Evolutionary conservation across 2,329 filamentous ascomycete species (phyloP), one percentile per base, ranked within the genome.

Genomic region (Aspergillus terreus): DNA sequence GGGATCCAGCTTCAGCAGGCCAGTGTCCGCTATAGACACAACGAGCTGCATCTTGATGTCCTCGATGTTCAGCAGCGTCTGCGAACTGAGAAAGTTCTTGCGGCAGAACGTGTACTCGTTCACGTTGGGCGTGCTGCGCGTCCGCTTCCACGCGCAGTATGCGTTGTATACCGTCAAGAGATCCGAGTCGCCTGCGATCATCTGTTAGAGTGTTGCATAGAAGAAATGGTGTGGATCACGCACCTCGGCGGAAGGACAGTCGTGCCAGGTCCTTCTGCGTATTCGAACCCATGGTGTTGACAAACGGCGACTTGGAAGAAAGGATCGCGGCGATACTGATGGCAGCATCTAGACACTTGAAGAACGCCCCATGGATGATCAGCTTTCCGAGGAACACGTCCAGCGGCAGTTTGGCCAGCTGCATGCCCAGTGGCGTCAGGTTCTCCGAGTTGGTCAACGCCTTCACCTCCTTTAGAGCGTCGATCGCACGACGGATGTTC

Each of bases 331-430:
- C 94, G 50, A 95, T 88, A 2, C 92, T 97, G 47, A 97, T 82
- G 14, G 89, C 84, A 68, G 92, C 92, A 71, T 99, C 94, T 3
- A 97, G 79, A 63, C 92, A 97, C 63, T 87, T 87, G 75, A 96
- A 96, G 36, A 95, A 84, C 4, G 85, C 84, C 0, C 91, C 90
- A 33, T 95, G 81, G 4, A 99, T 79, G 43, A 96, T 90, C 35
- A 99, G 81, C 69, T 99, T 99, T 15, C 92, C 92, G 1, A 99
- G 79, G 69, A 96, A 95, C 10, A 96, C 92, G 66, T 99, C 94
- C 2, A 99, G 76, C 1, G 94, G 94, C 6, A 99, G 72, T 55
- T 90, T 88, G 1, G 94, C 92, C 27, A 99, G 80, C 66, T 96
- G 92, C 41, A 84, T 78, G 4, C 94, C 94, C 14, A 99, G 78